Evolutionary conservation across 2,329 filamentous ascomycete species (phyloP).

Genomic region (Aspergillus sp.): DNA sequence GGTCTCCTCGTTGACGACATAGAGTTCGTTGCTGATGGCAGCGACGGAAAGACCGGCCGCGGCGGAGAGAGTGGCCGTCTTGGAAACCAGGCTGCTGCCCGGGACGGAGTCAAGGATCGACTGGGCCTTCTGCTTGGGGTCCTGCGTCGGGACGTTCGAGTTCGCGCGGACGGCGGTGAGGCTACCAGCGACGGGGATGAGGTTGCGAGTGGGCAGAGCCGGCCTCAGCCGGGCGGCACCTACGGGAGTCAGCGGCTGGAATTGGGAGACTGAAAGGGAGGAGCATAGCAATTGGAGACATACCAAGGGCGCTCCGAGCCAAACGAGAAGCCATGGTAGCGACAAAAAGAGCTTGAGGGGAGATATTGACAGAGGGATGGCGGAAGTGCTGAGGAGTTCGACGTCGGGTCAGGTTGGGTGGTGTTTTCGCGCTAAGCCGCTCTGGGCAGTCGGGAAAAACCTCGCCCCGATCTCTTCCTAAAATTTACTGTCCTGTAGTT

Average conservation of each 20-base stretch:
- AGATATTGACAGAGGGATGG: constrained; percentile 31
- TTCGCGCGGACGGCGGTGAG: constrained; percentile 59
- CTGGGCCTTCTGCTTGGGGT: constrained; percentile 94
- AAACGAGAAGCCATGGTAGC: constrained; percentile 95
- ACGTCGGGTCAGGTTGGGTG: constrained; percentile 31
- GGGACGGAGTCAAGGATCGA: constrained; percentile 89
- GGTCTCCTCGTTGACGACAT: constrained; percentile 98
- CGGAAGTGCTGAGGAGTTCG: constrained; percentile 32
- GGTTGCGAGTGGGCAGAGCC: constrained; percentile 61
- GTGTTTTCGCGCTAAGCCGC: constrained; percentile 29
- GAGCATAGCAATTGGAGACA: constrained; percentile 37
- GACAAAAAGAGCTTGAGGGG: constrained; percentile 49
- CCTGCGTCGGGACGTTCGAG: constrained; percentile 71
- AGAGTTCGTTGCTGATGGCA: constrained; percentile 98
- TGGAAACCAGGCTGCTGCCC: constrained; percentile 84
- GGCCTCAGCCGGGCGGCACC: constrained; percentile 88
- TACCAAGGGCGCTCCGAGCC: constrained; percentile 91
- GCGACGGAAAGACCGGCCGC: constrained; percentile 83
- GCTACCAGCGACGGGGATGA: constrained; percentile 64
- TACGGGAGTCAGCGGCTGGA: constrained; percentile 37
- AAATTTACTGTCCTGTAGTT: constrained; percentile 15
- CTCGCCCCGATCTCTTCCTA: constrained; percentile 18
- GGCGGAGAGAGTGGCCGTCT: constrained; percentile 93
- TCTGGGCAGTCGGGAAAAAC: constrained; percentile 26
- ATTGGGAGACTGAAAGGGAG: constrained; percentile 8